phyloP scores from a whole-genome alignment of 2,329 filamentous ascomycete genomes.

The Claviceps lovelessii region DNA sequence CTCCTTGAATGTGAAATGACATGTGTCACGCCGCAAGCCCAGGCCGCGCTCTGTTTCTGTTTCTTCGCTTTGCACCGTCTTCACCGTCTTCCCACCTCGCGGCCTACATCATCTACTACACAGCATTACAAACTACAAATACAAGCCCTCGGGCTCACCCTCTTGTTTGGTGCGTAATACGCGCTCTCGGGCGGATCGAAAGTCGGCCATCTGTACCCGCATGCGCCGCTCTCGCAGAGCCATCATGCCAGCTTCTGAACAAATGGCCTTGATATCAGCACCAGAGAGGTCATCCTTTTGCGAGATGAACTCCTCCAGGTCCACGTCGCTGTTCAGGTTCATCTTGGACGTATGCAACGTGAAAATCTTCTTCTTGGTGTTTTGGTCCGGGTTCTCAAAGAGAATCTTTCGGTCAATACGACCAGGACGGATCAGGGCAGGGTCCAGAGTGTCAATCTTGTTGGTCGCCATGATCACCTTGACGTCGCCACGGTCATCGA shows the following conservation, averaged over 20 bases:
- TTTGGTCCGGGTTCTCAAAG: conserved; percentile 58
- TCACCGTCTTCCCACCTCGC: background rate
- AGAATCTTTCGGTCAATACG: conserved; percentile 97
- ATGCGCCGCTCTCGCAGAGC: conserved; percentile 88
- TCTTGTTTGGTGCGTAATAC: conserved; percentile 98
- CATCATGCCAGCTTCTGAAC: conserved; percentile 89
- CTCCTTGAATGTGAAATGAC: background rate
- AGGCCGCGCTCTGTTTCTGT: background rate
- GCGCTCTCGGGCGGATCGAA: conserved; percentile 78
- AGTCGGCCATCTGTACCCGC: conserved; percentile 98
- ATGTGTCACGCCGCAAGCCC: background rate
- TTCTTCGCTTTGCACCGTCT: background rate
- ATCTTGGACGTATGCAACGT: conserved; percentile 97
- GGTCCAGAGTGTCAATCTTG: conserved; percentile 97
- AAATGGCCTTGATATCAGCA: conserved; percentile 98
- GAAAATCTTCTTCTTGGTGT: conserved; percentile 96
- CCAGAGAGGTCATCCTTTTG: conserved; percentile 97
- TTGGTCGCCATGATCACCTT: conserved; percentile 99
- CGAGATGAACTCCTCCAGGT: conserved; percentile 93
- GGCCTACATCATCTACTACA: background rate
- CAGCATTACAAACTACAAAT: conserved; percentile 54
- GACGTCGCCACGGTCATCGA: conserved; percentile 95
- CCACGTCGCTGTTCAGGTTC: conserved; percentile 91
- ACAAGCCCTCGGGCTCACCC: conserved; percentile 94
- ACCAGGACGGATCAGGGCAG: conserved; percentile 86